Base-by-base conservation (phyloP, 441 rosid species). In the Euphorbia schlechtendalii region DNA sequence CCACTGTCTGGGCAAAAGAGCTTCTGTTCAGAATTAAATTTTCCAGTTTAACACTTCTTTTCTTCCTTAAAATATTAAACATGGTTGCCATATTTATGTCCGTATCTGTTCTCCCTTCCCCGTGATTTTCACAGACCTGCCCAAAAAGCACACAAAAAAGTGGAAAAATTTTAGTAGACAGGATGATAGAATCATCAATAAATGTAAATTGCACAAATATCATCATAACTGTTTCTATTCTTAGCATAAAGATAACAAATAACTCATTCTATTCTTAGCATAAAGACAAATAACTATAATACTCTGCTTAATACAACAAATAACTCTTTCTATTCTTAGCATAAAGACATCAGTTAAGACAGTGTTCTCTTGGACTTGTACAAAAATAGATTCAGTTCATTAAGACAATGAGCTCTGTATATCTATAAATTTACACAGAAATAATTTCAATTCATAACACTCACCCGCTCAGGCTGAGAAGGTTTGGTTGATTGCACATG, bases 1-100 rank as follows among this genome's bases (percentile, higher is more conserved):
- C 92, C 18, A 87, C 84, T 0, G 92, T 82, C 70, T 85, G 90
- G 3, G 92, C 83, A 80, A 85, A 85, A 20, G 88, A 89, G 20
- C 61, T 74, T 62, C 94, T 74, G 68, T 87, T 87, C 61, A 85
- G 67, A 34, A 89, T 66, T 71, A 89, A 73, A 66, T 60, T 74
- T 69, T 89, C 96, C 69, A 85, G 87, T 71, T 70, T 72, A 24
- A 78, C 87, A 28, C 70, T 67, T 66, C 70, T 87, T 71, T 78
- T 80, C 74, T 67, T 80, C 75, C 76, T 75, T 62, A 87, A 73
- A 63, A 87, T 77, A 54, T 65, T 81, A 71, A 87, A 89, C 88
- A 87, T 85, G 5, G 75, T 64, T 56, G 78, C 72, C 94, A 89
- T 83, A 20, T 83, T 84, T 62, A 73, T 75, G 72, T 83, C 92